A percentile compares a stretch with the other conserved stretches of the same genome.
Conservation (phyloP, 305 asterid genomes). For the Fraxinus platypoda region DNA sequence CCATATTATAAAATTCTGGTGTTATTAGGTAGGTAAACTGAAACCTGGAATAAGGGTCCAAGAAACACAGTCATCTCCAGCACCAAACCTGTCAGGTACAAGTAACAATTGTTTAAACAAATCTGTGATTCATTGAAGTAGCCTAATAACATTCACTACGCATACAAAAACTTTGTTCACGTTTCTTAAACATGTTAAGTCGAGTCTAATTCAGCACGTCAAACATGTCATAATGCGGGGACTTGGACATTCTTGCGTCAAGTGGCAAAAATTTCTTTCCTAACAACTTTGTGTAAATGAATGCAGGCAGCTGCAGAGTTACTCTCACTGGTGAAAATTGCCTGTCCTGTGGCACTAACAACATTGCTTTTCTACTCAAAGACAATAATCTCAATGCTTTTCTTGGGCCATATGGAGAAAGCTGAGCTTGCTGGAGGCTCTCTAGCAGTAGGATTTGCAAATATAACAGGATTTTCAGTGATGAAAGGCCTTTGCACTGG, state of each 20-base stretch:
- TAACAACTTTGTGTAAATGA: not conserved
- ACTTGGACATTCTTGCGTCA: too few species aligned
- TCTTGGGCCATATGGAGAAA: slow-evolving; percentile 76
- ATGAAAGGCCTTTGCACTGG: slow-evolving; percentile 79
- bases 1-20: not conserved
- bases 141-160: not conserved
- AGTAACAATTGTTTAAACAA: not conserved
- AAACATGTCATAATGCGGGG: not conserved
- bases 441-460: slow-evolving; percentile 70
- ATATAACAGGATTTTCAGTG: slow-evolving; percentile 70
- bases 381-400: slow-evolving; percentile 75
- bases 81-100: not conserved
- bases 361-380: slow-evolving; percentile 65
- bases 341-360: slow-evolving; percentile 75
- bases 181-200: not conserved
- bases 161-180: not conserved
- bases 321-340: slow-evolving; percentile 39
- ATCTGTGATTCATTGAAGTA: not conserved
- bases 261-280: not conserved
- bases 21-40: not conserved
- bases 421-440: slow-evolving; percentile 79
- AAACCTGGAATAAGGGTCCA: not conserved
- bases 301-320: slow-evolving; percentile 58
- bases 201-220: not conserved
- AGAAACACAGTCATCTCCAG: not conserved